These are phyloP conservation scores for Gastrolobium villosum DNA, from an alignment of 306 rosid genomes.

Conservation along the genomic window DNA sequence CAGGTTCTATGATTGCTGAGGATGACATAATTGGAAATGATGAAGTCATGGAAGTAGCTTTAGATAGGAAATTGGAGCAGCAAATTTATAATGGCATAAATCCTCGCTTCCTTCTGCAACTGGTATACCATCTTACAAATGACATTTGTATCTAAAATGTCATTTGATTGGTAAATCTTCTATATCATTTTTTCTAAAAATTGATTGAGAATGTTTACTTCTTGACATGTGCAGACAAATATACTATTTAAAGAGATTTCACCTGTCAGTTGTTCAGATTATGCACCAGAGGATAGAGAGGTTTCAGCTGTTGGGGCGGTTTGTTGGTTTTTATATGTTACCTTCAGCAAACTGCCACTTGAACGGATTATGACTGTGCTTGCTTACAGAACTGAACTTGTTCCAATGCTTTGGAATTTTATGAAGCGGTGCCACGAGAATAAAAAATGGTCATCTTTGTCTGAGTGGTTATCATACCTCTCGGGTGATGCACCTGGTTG, in stretches of 20 bases:
- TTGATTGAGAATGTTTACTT: slow-evolving; percentile 32
- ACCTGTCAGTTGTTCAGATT: slow-evolving; percentile 51
- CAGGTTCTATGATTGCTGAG: slow-evolving; percentile 67
- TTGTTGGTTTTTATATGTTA: slow-evolving; percentile 81
- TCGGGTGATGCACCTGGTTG: slow-evolving; percentile 93
- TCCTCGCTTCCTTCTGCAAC: slow-evolving; percentile 77
- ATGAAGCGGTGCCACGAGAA: slow-evolving; percentile 83
- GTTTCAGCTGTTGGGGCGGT: slow-evolving; percentile 78
- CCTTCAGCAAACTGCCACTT: slow-evolving; percentile 75
- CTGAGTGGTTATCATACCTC: slow-evolving; percentile 66
- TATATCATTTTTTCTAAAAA: slow-evolving; percentile 20
- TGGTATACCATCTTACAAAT: slow-evolving; percentile 58
- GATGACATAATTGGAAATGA: slow-evolving; percentile 68
- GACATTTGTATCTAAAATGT: slow-evolving; percentile 1
- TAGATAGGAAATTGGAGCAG: slow-evolving; percentile 69
- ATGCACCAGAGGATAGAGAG: slow-evolving; percentile 72
- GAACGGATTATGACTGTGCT: slow-evolving; percentile 86
- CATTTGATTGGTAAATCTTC: slow-evolving; percentile 24
- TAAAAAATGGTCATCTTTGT: slow-evolving; percentile 72
- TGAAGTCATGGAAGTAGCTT: slow-evolving; percentile 58
- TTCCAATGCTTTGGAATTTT: slow-evolving; percentile 85
- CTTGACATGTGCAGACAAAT: slow-evolving; percentile 64
- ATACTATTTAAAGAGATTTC: slow-evolving; percentile 68
- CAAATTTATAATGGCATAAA: slow-evolving; percentile 78
- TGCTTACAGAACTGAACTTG: slow-evolving; percentile 89